Percentiles rank a stretch among this genome's conserved stretches.
Conservation (phyloP, 805 yeast genomes). For the Torulaspora indica region DNA sequence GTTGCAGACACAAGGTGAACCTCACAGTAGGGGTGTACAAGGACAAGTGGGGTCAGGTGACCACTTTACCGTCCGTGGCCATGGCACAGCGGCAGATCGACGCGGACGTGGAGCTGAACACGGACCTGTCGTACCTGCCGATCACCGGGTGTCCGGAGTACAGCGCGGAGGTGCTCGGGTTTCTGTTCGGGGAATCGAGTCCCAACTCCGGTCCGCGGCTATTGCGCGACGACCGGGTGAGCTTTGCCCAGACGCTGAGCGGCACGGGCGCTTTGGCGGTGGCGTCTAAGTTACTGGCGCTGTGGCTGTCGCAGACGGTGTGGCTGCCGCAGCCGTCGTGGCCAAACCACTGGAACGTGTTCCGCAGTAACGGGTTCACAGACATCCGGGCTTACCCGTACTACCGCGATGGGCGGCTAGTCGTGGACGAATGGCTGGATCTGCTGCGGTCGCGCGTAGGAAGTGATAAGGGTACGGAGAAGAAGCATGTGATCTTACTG, state of each 20-base stretch:
- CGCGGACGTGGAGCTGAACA: constrained; percentile 56
- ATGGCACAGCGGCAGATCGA: constrained; percentile 33
- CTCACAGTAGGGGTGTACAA: constrained; percentile 68
- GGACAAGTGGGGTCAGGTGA: constrained; percentile 63
- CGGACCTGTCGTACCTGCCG: constrained; percentile 48
- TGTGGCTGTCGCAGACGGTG: constrained; percentile 42
- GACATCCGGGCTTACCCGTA: constrained; percentile 61
- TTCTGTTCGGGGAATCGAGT: constrained; percentile 63
- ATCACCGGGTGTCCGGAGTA: constrained; percentile 73
- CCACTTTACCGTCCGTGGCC: constrained; percentile 33
- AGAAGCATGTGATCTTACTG: constrained; percentile 47
- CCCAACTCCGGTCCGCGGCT: constrained; percentile 48
- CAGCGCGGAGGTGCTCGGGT: constrained; percentile 60
- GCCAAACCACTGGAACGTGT: constrained; percentile 87
- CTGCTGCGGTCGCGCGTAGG: constrained; percentile 45
- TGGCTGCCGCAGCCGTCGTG: constrained; percentile 86
- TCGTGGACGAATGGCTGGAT: constrained; percentile 55
- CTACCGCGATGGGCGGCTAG: constrained; percentile 68
- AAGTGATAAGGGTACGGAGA: no score
- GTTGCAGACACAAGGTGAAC: constrained; percentile 52
- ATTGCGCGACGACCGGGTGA: constrained; percentile 58
- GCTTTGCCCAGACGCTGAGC: constrained; percentile 82
- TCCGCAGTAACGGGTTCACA: constrained; percentile 62
- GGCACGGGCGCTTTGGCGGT: constrained; percentile 95
- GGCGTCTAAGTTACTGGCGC: constrained; percentile 70